A percentile compares a stretch with the other conserved stretches of the same genome.
These are phyloP conservation scores for Paecilomyces formosus DNA, from an alignment of 2,329 filamentous ascomycete species.

Conservation along the genomic window DNA sequence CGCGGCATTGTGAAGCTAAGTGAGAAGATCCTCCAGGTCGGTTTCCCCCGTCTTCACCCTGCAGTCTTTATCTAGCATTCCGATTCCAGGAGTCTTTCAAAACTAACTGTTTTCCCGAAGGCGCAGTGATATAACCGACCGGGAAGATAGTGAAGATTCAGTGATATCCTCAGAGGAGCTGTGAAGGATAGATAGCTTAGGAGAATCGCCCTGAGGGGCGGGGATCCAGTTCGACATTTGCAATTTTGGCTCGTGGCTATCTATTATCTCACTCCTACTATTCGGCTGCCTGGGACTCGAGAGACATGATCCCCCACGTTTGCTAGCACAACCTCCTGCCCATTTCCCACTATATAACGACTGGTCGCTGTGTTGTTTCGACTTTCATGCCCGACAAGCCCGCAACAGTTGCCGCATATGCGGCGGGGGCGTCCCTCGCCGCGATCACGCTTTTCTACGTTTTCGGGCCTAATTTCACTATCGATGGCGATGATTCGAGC, in stretches of 20 bases:
- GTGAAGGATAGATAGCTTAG: background rate
- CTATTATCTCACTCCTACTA: background rate
- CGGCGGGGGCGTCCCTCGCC: conserved; percentile 88
- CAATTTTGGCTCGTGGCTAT: background rate
- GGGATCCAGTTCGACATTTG: background rate
- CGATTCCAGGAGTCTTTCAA: background rate
- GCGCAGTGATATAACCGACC: background rate
- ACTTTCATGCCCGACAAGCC: conserved; percentile 69
- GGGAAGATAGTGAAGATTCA: background rate
- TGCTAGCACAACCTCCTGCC: background rate
- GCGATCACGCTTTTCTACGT: conserved; percentile 95
- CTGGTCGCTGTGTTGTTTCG: background rate
- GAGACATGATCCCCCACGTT: background rate
- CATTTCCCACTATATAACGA: background rate
- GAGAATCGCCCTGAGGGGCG: background rate
- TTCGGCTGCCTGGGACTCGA: background rate
- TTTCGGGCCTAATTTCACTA: conserved; percentile 93
- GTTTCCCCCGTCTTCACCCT: background rate
- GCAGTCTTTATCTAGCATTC: background rate
- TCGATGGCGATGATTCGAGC: conserved; percentile 67
- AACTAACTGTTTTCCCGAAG: background rate
- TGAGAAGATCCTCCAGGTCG: background rate
- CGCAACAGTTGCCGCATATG: conserved; percentile 80
- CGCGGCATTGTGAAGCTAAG: background rate
- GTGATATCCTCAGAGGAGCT: background rate